A percentile compares a stretch with the other conserved stretches of the same genome.
Conservation (phyloP, 176 grass and related monocot species). For the Panicum miliaceum region DNA sequence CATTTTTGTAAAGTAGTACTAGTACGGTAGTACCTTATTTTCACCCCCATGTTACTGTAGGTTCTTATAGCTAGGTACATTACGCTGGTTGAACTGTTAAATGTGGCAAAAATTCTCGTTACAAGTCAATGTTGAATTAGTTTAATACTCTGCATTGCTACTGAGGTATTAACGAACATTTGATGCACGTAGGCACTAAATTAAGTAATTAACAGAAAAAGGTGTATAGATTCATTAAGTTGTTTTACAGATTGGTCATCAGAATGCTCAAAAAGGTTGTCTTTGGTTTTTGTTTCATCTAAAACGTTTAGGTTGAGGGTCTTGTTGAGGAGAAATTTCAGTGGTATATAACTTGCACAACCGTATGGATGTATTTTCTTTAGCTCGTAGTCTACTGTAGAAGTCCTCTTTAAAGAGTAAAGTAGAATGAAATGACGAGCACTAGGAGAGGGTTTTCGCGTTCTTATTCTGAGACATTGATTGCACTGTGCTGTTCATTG, state of each 20-base stretch:
- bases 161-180: not conserved
- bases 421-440: not conserved
- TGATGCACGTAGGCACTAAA: not conserved
- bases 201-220: not conserved
- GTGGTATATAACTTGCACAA: not conserved
- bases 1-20: not conserved
- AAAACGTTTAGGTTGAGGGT: not conserved
- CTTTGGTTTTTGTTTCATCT: not conserved
- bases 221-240: not conserved
- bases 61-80: not conserved
- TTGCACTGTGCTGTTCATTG: conserved; percentile 16
- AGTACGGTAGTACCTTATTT: not conserved
- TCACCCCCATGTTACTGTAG: not conserved
- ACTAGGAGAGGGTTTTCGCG: not conserved
- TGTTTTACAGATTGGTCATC: not conserved
- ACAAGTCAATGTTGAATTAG: not conserved
- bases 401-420: not conserved
- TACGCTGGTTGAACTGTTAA: conserved; percentile 6
- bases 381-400: not conserved
- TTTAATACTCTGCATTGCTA: not conserved
- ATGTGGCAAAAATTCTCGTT: not conserved
- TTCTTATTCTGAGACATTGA: conserved; percentile 4
- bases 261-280: not conserved
- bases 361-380: not conserved
- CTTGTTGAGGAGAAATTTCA: not conserved